Percentiles rank a stretch among this genome's conserved stretches.
phyloP scores from a whole-genome alignment of 441 rosid species.

The Adansonia grandidieri region DNA sequence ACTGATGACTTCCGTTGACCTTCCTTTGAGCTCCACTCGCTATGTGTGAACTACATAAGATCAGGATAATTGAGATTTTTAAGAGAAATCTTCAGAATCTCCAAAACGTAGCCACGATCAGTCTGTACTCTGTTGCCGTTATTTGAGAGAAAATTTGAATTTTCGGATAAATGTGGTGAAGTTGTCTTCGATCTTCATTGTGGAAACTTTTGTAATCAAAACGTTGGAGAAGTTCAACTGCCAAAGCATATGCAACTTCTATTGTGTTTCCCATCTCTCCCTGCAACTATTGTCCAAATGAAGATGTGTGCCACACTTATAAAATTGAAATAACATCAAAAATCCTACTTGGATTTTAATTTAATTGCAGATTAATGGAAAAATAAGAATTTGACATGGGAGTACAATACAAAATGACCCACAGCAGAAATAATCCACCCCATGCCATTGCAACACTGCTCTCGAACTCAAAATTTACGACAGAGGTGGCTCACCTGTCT shows the following conservation, averaged over 20 bases:
- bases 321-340: slow-evolving; percentile 17
- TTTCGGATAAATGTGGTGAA: slow-evolving; percentile 78
- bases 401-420: background rate
- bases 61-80: background rate
- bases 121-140: background rate
- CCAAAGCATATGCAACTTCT: slow-evolving; percentile 92
- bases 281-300: slow-evolving; percentile 46
- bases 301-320: slow-evolving; percentile 19
- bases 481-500: slow-evolving; percentile 56
- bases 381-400: background rate
- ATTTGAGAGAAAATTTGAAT: background rate
- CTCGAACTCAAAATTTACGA: slow-evolving; percentile 11
- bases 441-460: slow-evolving; percentile 15
- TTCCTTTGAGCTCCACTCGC: slow-evolving; percentile 90
- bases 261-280: slow-evolving; percentile 91
- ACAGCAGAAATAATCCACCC: background rate
- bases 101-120: background rate
- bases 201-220: slow-evolving; percentile 68
- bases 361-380: background rate
- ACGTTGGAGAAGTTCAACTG: slow-evolving; percentile 79
- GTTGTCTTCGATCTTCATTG: slow-evolving; percentile 60
- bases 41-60: slow-evolving; percentile 65
- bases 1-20: slow-evolving; percentile 80
- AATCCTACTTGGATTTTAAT: slow-evolving; percentile 24
- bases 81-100: slow-evolving; percentile 12